Conservation (phyloP, 768 basidiomycete genomes). For the Suillus subalutaceus region DNA sequence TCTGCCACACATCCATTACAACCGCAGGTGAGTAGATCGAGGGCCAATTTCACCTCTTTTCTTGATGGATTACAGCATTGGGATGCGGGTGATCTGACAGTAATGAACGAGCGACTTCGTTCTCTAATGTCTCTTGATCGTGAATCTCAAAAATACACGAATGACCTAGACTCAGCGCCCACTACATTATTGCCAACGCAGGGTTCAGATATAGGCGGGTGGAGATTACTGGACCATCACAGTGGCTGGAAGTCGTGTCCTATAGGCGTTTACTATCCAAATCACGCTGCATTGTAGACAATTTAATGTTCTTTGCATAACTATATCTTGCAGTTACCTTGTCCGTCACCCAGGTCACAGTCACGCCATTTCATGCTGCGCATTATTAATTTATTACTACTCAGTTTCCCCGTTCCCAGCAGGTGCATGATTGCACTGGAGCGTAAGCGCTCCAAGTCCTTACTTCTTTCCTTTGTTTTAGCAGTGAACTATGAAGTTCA, state of each 20-base stretch:
- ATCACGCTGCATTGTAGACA: neutral
- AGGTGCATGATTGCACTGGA: slow-evolving; percentile 8
- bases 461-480: neutral
- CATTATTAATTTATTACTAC: slow-evolving; percentile 5
- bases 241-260: slow-evolving; percentile 67
- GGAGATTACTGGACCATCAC: slow-evolving; percentile 49
- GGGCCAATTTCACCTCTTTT: neutral
- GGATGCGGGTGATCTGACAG: slow-evolving; percentile 49
- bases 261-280: slow-evolving; percentile 55
- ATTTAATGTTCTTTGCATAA: slow-evolving; percentile 10
- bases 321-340: neutral
- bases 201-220: slow-evolving; percentile 41
- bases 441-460: neutral
- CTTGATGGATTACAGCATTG: slow-evolving; percentile 44
- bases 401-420: slow-evolving; percentile 1
- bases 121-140: slow-evolving; percentile 32
- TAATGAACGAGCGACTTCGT: slow-evolving; percentile 59
- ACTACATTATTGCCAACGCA: slow-evolving; percentile 1
- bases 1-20: slow-evolving; percentile 11
- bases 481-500: slow-evolving; percentile 45
- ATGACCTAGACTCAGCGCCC: neutral
- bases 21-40: slow-evolving; percentile 19
- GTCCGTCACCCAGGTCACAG: neutral
- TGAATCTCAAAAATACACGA: slow-evolving; percentile 14
- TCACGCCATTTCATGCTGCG: slow-evolving; percentile 31